phyloP scores from a whole-genome alignment of 805 yeast genomes.

The Candida krabiensis region DNA sequence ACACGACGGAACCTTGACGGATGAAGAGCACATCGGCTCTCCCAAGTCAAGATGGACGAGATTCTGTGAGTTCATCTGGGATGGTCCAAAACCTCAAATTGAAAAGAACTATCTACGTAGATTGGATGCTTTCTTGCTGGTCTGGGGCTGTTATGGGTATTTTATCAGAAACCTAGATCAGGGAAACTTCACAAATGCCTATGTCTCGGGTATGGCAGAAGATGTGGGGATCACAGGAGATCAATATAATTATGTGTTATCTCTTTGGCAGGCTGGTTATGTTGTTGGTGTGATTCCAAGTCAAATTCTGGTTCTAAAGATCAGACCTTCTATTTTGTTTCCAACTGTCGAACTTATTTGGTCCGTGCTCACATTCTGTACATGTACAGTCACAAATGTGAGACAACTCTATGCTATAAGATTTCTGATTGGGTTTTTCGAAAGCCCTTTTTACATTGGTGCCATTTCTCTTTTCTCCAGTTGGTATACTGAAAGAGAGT shows the following conservation, averaged over 20 bases:
- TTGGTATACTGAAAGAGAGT: constrained; percentile 40
- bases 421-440: constrained; percentile 40
- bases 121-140: constrained; percentile 52
- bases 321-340: constrained; percentile 9
- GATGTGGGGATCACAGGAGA: constrained; percentile 39
- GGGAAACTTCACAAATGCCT: constrained; percentile 59
- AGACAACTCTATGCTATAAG: constrained; percentile 42
- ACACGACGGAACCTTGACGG: background rate
- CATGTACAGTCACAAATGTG: constrained; percentile 36
- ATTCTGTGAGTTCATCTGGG: constrained; percentile 21
- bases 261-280: constrained; percentile 56
- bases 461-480: constrained; percentile 33
- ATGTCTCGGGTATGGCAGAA: constrained; percentile 62
- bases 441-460: constrained; percentile 37
- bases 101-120: constrained; percentile 43
- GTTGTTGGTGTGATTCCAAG: constrained; percentile 58
- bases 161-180: constrained; percentile 67
- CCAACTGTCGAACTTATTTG: constrained; percentile 20
- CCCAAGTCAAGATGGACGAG: constrained; percentile 1
- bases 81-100: constrained; percentile 30
- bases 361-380: constrained; percentile 24
- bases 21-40: background rate
- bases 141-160: constrained; percentile 53
- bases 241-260: constrained; percentile 43
- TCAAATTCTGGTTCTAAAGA: constrained; percentile 40